A percentile compares a stretch with the other conserved stretches of the same genome.
These are phyloP conservation scores for Aureobasidium sp. DNA, from an alignment of 2,329 filamentous ascomycete species.

Conservation along the genomic window DNA sequence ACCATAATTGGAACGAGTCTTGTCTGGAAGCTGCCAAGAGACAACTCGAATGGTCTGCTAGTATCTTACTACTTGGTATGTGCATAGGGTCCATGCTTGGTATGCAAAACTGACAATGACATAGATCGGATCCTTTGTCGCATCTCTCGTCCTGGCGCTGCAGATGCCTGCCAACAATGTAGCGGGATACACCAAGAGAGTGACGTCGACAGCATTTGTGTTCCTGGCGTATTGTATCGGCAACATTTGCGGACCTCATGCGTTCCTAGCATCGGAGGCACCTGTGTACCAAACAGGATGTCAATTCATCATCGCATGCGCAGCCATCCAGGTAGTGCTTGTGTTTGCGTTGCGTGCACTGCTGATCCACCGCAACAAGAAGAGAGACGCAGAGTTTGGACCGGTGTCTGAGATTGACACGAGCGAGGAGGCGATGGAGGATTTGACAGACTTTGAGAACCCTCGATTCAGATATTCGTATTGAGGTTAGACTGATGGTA, in stretches of 20 bases:
- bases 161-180: constrained; percentile 45
- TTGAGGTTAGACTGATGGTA: constrained; percentile 13
- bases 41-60: constrained; percentile 40
- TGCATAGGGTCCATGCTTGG: not conserved
- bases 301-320: constrained; percentile 42
- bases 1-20: constrained; percentile 43
- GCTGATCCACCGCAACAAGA: constrained; percentile 33
- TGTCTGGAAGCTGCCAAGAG: constrained; percentile 42
- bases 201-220: constrained; percentile 39
- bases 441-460: constrained; percentile 35
- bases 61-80: constrained; percentile 44
- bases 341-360: constrained; percentile 30
- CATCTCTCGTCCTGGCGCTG: constrained; percentile 45
- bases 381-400: constrained; percentile 28
- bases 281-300: constrained; percentile 46
- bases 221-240: constrained; percentile 38
- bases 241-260: constrained; percentile 42
- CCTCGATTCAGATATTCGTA: constrained; percentile 22
- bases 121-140: constrained; percentile 37
- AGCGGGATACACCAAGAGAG: constrained; percentile 42
- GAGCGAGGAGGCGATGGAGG: constrained; percentile 25
- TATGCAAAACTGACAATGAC: not conserved
- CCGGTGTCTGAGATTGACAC: constrained; percentile 10
- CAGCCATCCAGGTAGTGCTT: constrained; percentile 34
- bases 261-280: constrained; percentile 38